Evolutionary conservation across 2,329 filamentous ascomycete species (phyloP).

Genomic region (Cercospora brassicicola): DNA sequence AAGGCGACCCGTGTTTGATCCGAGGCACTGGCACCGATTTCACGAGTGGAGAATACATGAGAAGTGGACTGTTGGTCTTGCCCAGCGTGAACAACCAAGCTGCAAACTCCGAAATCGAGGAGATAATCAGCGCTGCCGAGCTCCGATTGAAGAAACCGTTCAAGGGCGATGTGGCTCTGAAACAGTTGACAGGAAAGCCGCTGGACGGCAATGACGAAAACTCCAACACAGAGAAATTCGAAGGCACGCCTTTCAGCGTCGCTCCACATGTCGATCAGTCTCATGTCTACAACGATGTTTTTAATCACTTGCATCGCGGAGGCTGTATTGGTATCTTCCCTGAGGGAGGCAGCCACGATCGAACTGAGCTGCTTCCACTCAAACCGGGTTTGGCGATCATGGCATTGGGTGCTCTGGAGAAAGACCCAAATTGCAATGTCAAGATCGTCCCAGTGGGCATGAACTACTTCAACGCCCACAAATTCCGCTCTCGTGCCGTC

Average conservation of each 20-base stretch:
- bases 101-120: constrained; percentile 77
- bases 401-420: constrained; percentile 85
- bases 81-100: constrained; percentile 79
- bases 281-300: constrained; percentile 90
- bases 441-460: constrained; percentile 97
- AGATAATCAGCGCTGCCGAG: constrained; percentile 78
- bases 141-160: constrained; percentile 84
- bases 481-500: constrained; percentile 93
- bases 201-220: constrained; percentile 58
- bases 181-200: constrained; percentile 70
- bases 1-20: constrained; percentile 78
- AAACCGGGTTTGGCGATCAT: constrained; percentile 98
- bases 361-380: constrained; percentile 83
- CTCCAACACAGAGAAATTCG: constrained; percentile 57
- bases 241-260: constrained; percentile 80
- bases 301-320: constrained; percentile 74
- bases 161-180: constrained; percentile 70
- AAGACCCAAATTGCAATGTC: constrained; percentile 80
- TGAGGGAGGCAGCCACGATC: constrained; percentile 93
- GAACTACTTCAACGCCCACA: constrained; percentile 99
- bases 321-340: constrained; percentile 96
- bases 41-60: constrained; percentile 65
- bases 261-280: constrained; percentile 94
- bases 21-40: constrained; percentile 82
- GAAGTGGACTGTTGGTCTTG: constrained; percentile 81